These are phyloP conservation scores for Asterochloris erici DNA, from an alignment of 139 green algal genomes.

Conservation along the genomic window DNA sequence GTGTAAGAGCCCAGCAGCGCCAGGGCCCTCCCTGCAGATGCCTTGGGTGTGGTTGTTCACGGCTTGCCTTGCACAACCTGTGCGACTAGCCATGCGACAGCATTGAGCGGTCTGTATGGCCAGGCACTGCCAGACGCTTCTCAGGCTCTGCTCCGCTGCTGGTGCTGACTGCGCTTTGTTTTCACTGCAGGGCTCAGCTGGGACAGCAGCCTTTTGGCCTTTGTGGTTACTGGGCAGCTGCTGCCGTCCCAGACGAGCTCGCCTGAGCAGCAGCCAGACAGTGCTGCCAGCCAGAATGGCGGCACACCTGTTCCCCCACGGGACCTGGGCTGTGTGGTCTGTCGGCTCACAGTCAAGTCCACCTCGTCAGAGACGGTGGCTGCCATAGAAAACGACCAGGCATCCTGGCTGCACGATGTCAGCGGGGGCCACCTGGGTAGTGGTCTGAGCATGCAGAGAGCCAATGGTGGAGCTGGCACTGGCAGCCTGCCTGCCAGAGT, in stretches of 20 bases:
- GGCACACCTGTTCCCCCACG: background rate
- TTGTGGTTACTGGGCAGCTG: conserved; percentile 24
- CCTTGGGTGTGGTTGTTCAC: background rate
- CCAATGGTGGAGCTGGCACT: background rate
- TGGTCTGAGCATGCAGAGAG: conserved; percentile 1
- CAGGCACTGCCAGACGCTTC: background rate
- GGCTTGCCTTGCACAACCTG: background rate
- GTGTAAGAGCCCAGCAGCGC: too few relatives aligned
- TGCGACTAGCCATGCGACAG: background rate
- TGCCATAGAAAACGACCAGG: conserved; percentile 6
- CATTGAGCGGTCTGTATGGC: background rate
- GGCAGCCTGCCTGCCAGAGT: background rate
- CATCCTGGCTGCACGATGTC: conserved; percentile 1
- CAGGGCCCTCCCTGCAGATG: background rate
- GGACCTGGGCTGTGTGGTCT: background rate
- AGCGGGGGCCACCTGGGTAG: background rate
- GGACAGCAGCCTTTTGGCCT: background rate
- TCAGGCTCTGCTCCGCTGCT: background rate
- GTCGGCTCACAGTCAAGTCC: conserved; percentile 11
- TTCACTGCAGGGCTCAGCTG: conserved; percentile 6
- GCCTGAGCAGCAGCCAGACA: background rate
- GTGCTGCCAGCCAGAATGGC: background rate
- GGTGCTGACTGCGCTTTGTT: background rate
- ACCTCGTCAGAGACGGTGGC: conserved; percentile 10
- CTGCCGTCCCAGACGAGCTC: conserved; percentile 2